Conservation (phyloP, 2,329 filamentous ascomycete genomes). For the Aschersonia sp. region DNA sequence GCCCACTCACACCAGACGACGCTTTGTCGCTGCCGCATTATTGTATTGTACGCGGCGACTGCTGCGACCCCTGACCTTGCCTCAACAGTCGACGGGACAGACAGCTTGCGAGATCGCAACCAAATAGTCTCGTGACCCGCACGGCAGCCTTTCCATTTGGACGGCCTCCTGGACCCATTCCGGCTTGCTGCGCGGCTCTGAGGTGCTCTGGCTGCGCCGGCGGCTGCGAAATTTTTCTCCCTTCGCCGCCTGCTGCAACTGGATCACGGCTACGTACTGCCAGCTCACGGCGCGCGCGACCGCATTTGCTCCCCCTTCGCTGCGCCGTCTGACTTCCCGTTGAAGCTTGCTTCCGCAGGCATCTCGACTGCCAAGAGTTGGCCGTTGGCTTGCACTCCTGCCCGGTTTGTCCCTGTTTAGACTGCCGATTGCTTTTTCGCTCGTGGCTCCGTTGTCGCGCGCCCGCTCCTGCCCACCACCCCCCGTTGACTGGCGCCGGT, state of each 20-base stretch:
- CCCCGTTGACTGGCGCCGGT: background rate
- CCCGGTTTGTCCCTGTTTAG: background rate
- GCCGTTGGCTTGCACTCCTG: background rate
- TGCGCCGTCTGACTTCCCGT: background rate
- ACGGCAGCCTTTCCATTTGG: slow-evolving; percentile 2
- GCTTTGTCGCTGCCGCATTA: background rate
- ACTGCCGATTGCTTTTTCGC: background rate
- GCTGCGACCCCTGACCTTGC: background rate
- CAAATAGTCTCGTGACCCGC: slow-evolving; percentile 4
- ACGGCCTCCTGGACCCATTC: slow-evolving; percentile 3
- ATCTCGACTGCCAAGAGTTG: background rate
- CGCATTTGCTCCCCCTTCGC: background rate
- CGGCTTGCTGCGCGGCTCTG: slow-evolving; percentile 3
- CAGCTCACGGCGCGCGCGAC: slow-evolving; percentile 3
- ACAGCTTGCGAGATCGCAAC: background rate
- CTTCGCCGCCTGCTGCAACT: slow-evolving; percentile 9
- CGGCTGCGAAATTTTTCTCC: slow-evolving; percentile 19
- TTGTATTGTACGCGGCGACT: background rate
- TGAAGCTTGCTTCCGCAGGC: background rate
- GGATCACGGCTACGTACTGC: slow-evolving; percentile 6
- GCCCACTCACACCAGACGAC: background rate
- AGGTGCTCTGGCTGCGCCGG: slow-evolving; percentile 6
- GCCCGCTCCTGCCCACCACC: background rate
- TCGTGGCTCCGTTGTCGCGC: background rate
- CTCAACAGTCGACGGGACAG: background rate